Evolutionary conservation across 2,329 filamentous ascomycete species (phyloP), one percentile per base, ranked within the genome.

Genomic region (Seiridium cupressi): DNA sequence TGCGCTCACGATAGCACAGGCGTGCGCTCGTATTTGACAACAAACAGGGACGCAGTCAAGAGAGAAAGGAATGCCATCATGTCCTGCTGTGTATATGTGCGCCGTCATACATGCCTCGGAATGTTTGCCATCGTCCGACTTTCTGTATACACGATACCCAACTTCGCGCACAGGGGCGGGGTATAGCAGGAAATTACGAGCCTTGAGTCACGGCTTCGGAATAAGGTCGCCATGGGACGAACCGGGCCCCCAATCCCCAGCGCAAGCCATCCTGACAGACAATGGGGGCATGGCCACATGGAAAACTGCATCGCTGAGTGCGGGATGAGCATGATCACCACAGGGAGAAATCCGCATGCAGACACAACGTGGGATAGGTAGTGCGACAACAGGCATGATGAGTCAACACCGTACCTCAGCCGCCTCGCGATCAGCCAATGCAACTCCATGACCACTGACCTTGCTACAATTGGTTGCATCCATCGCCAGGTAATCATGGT

Each of bases 351-450:
- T 13, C 38, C 46, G 6, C 9, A 9, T n/a, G n/a, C 51, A 32
- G 44, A 18, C 34, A 57, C 42, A 32, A 18, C 55, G 55, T 36
- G 44, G 42, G 42, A 57, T 48, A 26, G 18, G 18, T 26, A 18
- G 55, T 57, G 55, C 34, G 44, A 47, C 55, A 4, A 11, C 18
- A 31, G 4, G 26, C n/a, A 36, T 36, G 26, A 46, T 57, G 55
- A 57, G 55, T 48, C 55, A 48, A 57, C 47, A 47, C 26, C 34
- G 35, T 18, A 9, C 26, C 35, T 57, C 55, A 47, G 44, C 55
- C 47, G 18, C 18, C 18, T 26, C 18, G 53, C 35, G 26, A 55
- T 31, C 32, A 32, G 35, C 49, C 49, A 40, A 40, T 53, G 35
- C 35, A 3, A 5, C 35, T 34, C 18, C 34, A 11, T 53, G 34